phyloP scores from a whole-genome alignment of 83 land plant species.

The Diphasiastrum complanatum region DNA sequence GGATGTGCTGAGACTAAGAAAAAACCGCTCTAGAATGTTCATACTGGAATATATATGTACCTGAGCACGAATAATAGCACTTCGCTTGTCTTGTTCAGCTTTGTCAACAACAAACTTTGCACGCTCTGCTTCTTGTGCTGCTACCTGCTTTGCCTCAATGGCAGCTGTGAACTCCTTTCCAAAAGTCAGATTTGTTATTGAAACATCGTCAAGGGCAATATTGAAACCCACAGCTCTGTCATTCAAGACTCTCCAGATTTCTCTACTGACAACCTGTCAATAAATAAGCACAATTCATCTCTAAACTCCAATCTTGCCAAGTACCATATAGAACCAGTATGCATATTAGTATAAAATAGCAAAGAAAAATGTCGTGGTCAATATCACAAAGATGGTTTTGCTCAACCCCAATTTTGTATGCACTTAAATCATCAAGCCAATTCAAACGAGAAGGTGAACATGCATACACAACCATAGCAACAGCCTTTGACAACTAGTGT shows the following conservation, averaged over 20 bases:
- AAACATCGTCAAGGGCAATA: conserved; percentile 28
- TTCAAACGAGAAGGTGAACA: too few relatives aligned
- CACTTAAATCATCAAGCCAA: too few relatives aligned
- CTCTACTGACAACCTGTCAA: conserved; percentile 26
- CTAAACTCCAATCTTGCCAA: too few relatives aligned
- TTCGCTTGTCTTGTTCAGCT: conserved; percentile 82
- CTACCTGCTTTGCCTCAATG: conserved; percentile 88
- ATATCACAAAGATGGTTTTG: too few relatives aligned
- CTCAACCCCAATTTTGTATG: too few relatives aligned
- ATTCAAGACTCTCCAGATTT: conserved; percentile 18
- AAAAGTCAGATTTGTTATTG: conserved; percentile 25
- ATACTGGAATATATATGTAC: conserved; percentile 22
- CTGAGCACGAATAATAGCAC: conserved; percentile 91
- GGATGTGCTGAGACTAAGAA: not conserved
- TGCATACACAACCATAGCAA: too few relatives aligned
- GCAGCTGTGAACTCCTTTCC: conserved; percentile 88
- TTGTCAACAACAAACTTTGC: conserved; percentile 87
- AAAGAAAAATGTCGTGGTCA: too few relatives aligned
- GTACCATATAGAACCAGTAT: too few relatives aligned
- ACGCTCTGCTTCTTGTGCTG: conserved; percentile 90
- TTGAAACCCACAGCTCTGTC: conserved; percentile 17
- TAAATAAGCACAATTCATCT: too few relatives aligned
- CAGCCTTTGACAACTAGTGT: too few relatives aligned
- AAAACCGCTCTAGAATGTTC: not conserved
- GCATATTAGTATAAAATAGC: too few relatives aligned